Conservation (phyloP, 2,329 filamentous ascomycete genomes). For the Phialophora macrospora region DNA sequence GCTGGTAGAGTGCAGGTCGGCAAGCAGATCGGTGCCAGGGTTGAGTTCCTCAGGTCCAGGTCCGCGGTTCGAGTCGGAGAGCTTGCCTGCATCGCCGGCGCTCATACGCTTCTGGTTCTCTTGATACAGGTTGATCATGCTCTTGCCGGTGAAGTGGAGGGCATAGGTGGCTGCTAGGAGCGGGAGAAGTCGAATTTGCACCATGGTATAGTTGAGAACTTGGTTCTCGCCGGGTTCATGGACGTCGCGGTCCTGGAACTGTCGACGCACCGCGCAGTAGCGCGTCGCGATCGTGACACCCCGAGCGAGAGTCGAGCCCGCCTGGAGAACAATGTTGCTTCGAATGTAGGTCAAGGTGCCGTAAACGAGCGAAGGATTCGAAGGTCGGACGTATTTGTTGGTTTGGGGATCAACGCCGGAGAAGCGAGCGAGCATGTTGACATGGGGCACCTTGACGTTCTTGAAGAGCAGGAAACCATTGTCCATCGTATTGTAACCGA, state of each 20-base stretch:
- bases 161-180: slow-evolving; percentile 75
- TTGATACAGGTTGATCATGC: slow-evolving; percentile 75
- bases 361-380: slow-evolving; percentile 71
- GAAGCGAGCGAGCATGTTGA: slow-evolving; percentile 74
- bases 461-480: slow-evolving; percentile 81
- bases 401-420: slow-evolving; percentile 71
- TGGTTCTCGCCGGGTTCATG: slow-evolving; percentile 69
- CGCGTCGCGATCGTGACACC: slow-evolving; percentile 79
- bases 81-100: slow-evolving; percentile 50
- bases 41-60: slow-evolving; percentile 71
- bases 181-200: slow-evolving; percentile 73
- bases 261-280: slow-evolving; percentile 74
- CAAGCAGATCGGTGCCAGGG: slow-evolving; percentile 69
- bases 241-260: slow-evolving; percentile 77
- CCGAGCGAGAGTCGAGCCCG: slow-evolving; percentile 71
- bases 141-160: slow-evolving; percentile 77
- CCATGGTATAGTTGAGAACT: slow-evolving; percentile 81
- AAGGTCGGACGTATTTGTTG: slow-evolving; percentile 69
- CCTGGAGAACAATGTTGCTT: slow-evolving; percentile 73
- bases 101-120: slow-evolving; percentile 73
- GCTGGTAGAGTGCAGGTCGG: slow-evolving; percentile 76
- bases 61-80: slow-evolving; percentile 55
- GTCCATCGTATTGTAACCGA: slow-evolving; percentile 81
- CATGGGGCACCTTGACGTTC: slow-evolving; percentile 73
- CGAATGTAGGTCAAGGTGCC: slow-evolving; percentile 78